phyloP scores from a whole-genome alignment of 495 filamentous ascomycete genomes.

The Aspergillus mulundensis region DNA sequence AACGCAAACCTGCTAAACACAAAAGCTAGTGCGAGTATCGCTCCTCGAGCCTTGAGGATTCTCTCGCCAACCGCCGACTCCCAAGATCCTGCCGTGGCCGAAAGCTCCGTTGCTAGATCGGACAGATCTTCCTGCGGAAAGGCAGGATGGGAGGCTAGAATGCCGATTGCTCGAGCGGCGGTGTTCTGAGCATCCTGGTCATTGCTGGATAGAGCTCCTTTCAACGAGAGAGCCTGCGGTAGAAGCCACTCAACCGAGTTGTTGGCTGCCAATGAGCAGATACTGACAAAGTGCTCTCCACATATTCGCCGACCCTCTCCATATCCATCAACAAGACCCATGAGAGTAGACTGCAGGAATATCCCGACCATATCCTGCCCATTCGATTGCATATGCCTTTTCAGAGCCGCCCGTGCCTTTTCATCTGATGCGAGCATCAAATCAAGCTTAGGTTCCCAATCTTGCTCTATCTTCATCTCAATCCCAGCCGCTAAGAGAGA shows the following conservation, averaged over 20 bases:
- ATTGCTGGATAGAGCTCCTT: slow-evolving; percentile 62
- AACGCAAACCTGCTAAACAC: slow-evolving; percentile 56
- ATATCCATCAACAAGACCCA: slow-evolving; percentile 52
- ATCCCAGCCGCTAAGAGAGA: slow-evolving; percentile 54
- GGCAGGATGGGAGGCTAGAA: slow-evolving; percentile 65
- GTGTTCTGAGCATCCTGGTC: slow-evolving; percentile 57
- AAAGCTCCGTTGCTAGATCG: slow-evolving; percentile 39
- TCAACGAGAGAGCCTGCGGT: slow-evolving; percentile 44
- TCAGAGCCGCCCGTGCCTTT: slow-evolving; percentile 54
- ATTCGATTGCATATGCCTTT: slow-evolving; percentile 40
- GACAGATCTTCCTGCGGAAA: slow-evolving; percentile 32
- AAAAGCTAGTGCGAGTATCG: slow-evolving; percentile 54
- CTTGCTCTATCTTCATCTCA: slow-evolving; percentile 60
- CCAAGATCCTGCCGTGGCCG: slow-evolving; percentile 45
- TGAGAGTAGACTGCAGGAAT: slow-evolving; percentile 54
- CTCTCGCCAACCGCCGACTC: slow-evolving; percentile 56
- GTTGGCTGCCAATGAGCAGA: slow-evolving; percentile 60
- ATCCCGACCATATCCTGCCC: slow-evolving; percentile 27
- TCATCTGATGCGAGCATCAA: slow-evolving; percentile 62
- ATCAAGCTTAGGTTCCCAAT: slow-evolving; percentile 82
- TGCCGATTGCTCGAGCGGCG: slow-evolving; percentile 69
- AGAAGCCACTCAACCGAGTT: slow-evolving; percentile 48
- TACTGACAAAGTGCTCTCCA: slow-evolving; percentile 59
- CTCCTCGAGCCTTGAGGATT: slow-evolving; percentile 57
- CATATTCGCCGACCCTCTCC: slow-evolving; percentile 49